Percentiles rank a stretch among this genome's conserved stretches.
phyloP scores from a whole-genome alignment of 257 asterid species.

The Solanum dulcamara region DNA sequence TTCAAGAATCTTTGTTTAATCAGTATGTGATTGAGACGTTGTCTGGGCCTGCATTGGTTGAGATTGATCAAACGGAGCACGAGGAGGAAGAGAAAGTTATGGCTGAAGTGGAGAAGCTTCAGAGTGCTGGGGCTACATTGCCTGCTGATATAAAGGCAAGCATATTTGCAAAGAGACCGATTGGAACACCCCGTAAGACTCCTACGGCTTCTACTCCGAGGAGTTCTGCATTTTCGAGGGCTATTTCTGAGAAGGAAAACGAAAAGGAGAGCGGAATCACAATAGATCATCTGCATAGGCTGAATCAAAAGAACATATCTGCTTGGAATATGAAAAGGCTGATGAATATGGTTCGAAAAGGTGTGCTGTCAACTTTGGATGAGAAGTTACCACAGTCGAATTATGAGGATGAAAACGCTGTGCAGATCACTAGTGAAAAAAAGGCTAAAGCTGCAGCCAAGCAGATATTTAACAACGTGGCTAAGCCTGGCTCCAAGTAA shows the following conservation, averaged over 20 bases:
- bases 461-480: slow-evolving; percentile 71
- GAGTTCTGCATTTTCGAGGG: slow-evolving; percentile 40
- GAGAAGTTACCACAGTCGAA: slow-evolving; percentile 48
- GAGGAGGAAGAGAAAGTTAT: slow-evolving; percentile 66
- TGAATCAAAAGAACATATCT: slow-evolving; percentile 69
- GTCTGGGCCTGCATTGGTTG: slow-evolving; percentile 62
- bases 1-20: slow-evolving; percentile 68
- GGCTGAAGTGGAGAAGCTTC: slow-evolving; percentile 67
- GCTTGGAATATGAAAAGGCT: slow-evolving; percentile 97
- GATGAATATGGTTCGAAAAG: slow-evolving; percentile 54
- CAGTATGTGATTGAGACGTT: slow-evolving; percentile 64
- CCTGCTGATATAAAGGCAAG: slow-evolving; percentile 59
- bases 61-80: slow-evolving; percentile 34
- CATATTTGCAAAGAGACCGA: slow-evolving; percentile 28
- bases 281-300: slow-evolving; percentile 62
- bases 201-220: slow-evolving; percentile 23
- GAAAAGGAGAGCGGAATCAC: slow-evolving; percentile 31
- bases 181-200: slow-evolving; percentile 47
- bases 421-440: slow-evolving; percentile 58
- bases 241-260: slow-evolving; percentile 42
- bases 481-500: slow-evolving; percentile 64
- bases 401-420: slow-evolving; percentile 47
- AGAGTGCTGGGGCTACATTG: slow-evolving; percentile 61
- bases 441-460: slow-evolving; percentile 77
- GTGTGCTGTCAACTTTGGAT: slow-evolving; percentile 64